Conservation (phyloP, 495 filamentous ascomycete species). For the Margaritispora aquatica region DNA sequence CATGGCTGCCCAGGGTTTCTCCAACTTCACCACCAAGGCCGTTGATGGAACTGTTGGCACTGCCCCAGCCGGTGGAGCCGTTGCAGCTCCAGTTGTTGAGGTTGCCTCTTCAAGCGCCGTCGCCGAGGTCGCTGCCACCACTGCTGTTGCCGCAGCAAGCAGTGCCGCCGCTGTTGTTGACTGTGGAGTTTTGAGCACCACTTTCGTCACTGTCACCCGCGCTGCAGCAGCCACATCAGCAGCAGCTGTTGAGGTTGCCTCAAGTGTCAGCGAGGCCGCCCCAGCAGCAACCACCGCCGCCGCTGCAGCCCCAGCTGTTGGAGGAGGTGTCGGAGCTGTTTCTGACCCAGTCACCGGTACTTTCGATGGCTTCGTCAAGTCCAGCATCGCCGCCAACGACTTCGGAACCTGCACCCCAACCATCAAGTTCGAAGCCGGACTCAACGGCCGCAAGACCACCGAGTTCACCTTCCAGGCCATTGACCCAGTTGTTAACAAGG, state of each 20-base stretch:
- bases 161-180: slow-evolving; percentile 6
- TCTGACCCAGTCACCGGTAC: slow-evolving; percentile 12
- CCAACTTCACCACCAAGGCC: slow-evolving; percentile 41
- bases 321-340: slow-evolving; percentile 10
- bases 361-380: slow-evolving; percentile 12
- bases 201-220: slow-evolving; percentile 11
- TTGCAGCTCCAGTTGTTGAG: neutral
- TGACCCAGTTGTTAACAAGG: slow-evolving; percentile 39
- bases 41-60: slow-evolving; percentile 11
- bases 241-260: slow-evolving; percentile 1
- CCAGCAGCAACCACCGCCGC: neutral
- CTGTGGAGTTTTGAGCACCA: slow-evolving; percentile 4
- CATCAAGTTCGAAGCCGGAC: slow-evolving; percentile 47
- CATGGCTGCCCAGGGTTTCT: slow-evolving; percentile 44
- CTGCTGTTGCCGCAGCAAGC: slow-evolving; percentile 2
- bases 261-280: slow-evolving; percentile 4
- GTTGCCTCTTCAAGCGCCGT: neutral
- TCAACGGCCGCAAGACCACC: slow-evolving; percentile 35
- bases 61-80: slow-evolving; percentile 6
- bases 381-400: slow-evolving; percentile 34
- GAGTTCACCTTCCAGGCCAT: slow-evolving; percentile 50
- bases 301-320: slow-evolving; percentile 2
- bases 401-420: slow-evolving; percentile 50
- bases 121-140: slow-evolving; percentile 1
- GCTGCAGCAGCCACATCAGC: neutral